phyloP scores from a whole-genome alignment of 139 green algal species.

The Chlorokybus atmophyticus region DNA sequence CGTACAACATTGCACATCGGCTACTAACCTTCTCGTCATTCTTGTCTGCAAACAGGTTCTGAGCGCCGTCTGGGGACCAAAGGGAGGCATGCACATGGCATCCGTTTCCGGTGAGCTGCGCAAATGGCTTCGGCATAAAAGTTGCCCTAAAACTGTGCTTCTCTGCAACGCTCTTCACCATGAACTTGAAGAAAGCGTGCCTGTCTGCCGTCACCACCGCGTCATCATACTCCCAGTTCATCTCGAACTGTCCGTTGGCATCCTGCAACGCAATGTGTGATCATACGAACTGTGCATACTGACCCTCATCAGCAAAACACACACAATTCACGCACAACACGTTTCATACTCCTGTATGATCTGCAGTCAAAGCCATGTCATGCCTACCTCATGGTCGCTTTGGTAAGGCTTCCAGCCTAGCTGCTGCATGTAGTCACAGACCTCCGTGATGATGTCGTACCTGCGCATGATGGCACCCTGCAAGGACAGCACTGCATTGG shows the following conservation, averaged over 20 bases:
- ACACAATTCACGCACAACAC: too few relatives aligned
- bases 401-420: conserved; percentile 17
- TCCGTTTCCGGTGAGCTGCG: conserved; percentile 9
- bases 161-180: conserved; percentile 13
- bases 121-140: conserved; percentile 15
- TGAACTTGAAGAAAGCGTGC: conserved; percentile 16
- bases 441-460: conserved; percentile 9
- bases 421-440: conserved; percentile 14
- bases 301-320: too few relatives aligned
- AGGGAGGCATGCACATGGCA: conserved; percentile 10
- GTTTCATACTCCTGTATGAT: too few relatives aligned
- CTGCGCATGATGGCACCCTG: conserved; percentile 8
- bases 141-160: conserved; percentile 11
- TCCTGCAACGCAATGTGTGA: too few relatives aligned
- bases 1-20: background rate
- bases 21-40: conserved; percentile 9
- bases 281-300: too few relatives aligned
- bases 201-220: conserved; percentile 9
- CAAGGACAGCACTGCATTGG: background rate
- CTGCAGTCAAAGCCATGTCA: background rate
- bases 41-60: conserved; percentile 6
- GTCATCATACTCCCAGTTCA: conserved; percentile 19
- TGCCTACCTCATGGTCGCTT: conserved; percentile 16
- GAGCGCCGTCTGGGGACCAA: background rate
- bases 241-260: conserved; percentile 16